Percentiles rank a stretch among this genome's conserved stretches.
Conservation (phyloP, 257 asterid species). For the Fraxinus anomala region DNA sequence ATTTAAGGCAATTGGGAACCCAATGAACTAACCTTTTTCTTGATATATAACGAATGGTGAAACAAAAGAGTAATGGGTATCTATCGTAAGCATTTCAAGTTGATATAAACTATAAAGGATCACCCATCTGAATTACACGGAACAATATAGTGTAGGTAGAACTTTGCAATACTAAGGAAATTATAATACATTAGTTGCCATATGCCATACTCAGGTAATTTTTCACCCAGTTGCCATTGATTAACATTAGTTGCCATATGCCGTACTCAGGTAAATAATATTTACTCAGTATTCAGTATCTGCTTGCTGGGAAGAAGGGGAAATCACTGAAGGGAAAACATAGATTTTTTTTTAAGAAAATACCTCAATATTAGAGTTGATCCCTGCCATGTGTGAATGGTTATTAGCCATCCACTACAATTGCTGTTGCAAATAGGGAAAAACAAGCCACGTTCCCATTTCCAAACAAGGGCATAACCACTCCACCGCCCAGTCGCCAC, state of each 20-base stretch:
- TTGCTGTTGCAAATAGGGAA: slow-evolving; percentile 17
- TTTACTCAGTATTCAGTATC: not conserved
- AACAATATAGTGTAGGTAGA: not conserved
- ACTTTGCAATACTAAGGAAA: not conserved
- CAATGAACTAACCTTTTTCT: slow-evolving; percentile 17
- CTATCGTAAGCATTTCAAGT: not conserved
- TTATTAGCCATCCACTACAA: slow-evolving; percentile 38
- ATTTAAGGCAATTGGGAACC: not conserved
- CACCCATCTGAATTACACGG: not conserved
- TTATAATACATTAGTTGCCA: not conserved
- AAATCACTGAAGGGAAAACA: not conserved
- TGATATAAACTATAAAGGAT: slow-evolving; percentile 27
- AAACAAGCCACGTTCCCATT: slow-evolving; percentile 36
- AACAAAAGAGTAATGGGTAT: not conserved
- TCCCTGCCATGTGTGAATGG: slow-evolving; percentile 27
- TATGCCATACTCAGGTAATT: slow-evolving; percentile 19
- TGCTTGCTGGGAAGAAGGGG: not conserved
- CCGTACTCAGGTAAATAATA: slow-evolving; percentile 20
- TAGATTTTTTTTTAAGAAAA: not conserved
- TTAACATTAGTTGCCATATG: slow-evolving; percentile 25
- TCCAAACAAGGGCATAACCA: slow-evolving; percentile 40
- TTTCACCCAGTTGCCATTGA: slow-evolving; percentile 32
- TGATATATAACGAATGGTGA: not conserved
- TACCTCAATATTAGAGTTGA: slow-evolving; percentile 43
- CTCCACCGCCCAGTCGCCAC: slow-evolving; percentile 26